A percentile compares a stretch with the other conserved stretches of the same genome.
phyloP scores from a whole-genome alignment of 176 grass and related monocot species.

The Bolboschoenus planiculmis region DNA sequence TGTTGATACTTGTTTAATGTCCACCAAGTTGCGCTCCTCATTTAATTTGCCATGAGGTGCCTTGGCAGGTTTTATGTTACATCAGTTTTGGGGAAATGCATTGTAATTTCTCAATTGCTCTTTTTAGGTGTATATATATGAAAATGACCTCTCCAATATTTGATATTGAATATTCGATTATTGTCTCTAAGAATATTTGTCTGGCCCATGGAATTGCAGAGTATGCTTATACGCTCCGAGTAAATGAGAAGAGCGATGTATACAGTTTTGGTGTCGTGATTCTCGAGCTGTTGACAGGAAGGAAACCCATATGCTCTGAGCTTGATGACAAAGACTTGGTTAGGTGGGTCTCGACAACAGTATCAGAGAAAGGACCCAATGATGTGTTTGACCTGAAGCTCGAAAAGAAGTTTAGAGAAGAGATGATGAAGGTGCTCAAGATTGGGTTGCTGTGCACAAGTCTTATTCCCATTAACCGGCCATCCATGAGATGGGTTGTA shows the following conservation, averaged over 20 bases:
- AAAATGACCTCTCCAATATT: neutral
- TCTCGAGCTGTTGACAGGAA: slow-evolving; percentile 72
- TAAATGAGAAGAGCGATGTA: slow-evolving; percentile 81
- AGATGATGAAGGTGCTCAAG: slow-evolving; percentile 57
- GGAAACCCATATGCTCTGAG: slow-evolving; percentile 40
- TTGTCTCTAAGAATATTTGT: slow-evolving; percentile 3
- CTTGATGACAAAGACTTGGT: slow-evolving; percentile 53
- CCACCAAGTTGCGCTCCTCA: neutral
- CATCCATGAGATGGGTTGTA: slow-evolving; percentile 70
- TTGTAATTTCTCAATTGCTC: neutral
- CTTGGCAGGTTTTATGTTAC: neutral
- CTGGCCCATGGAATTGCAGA: slow-evolving; percentile 33
- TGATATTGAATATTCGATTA: neutral
- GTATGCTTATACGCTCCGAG: slow-evolving; percentile 69
- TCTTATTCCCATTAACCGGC: slow-evolving; percentile 45
- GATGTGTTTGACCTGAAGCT: slow-evolving; percentile 56
- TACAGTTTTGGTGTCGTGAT: slow-evolving; percentile 87
- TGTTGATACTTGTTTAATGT: neutral
- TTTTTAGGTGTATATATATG: neutral
- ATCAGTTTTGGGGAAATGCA: neutral
- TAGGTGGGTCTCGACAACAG: slow-evolving; percentile 36
- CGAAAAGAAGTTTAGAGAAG: slow-evolving; percentile 34
- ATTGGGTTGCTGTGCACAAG: slow-evolving; percentile 53
- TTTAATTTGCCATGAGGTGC: neutral
- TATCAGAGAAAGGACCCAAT: slow-evolving; percentile 34